A percentile compares a stretch with the other conserved stretches of the same genome.
Evolutionary conservation across 306 rosid species (phyloP).

Genomic region (Quercus dentata): DNA sequence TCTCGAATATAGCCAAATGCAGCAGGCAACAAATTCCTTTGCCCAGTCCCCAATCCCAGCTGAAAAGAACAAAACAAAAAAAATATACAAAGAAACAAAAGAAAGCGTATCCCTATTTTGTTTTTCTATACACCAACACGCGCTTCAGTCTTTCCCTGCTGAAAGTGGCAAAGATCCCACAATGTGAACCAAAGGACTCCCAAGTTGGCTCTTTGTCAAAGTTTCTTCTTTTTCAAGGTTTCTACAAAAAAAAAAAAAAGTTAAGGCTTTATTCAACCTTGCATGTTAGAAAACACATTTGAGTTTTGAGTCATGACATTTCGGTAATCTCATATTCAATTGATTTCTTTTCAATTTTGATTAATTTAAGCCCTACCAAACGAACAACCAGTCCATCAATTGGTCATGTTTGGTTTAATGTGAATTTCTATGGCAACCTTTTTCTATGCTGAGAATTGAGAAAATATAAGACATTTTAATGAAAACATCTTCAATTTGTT

Average conservation of each 20-base stretch:
- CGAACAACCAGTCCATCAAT: too few relatives aligned
- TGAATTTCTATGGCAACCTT: too few relatives aligned
- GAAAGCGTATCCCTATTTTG: conserved; percentile 20
- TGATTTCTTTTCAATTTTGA: too few relatives aligned
- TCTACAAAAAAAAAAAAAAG: conserved; percentile 12
- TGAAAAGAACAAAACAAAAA: conserved; percentile 42
- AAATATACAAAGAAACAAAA: conserved; percentile 13
- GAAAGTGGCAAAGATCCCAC: conserved; percentile 39
- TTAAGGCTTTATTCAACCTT: conserved; percentile 24
- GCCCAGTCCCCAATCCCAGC: conserved; percentile 25
- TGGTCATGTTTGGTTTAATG: too few relatives aligned
- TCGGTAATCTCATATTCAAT: too few relatives aligned
- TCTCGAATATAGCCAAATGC: conserved; percentile 19
- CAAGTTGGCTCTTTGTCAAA: conserved; percentile 31
- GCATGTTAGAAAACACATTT: too few relatives aligned
- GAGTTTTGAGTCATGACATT: too few relatives aligned
- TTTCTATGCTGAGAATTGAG: too few relatives aligned
- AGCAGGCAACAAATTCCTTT: conserved; percentile 30
- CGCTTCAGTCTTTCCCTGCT: conserved; percentile 40
- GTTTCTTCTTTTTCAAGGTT: background rate
- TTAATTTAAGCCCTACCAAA: too few relatives aligned
- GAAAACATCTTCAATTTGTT: too few relatives aligned
- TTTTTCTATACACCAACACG: conserved; percentile 30
- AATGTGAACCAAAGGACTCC: conserved; percentile 36
- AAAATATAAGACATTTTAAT: too few relatives aligned